Evolutionary conservation across 2,329 filamentous ascomycete genomes (phyloP).

Genomic region (Alternaria triticina): DNA sequence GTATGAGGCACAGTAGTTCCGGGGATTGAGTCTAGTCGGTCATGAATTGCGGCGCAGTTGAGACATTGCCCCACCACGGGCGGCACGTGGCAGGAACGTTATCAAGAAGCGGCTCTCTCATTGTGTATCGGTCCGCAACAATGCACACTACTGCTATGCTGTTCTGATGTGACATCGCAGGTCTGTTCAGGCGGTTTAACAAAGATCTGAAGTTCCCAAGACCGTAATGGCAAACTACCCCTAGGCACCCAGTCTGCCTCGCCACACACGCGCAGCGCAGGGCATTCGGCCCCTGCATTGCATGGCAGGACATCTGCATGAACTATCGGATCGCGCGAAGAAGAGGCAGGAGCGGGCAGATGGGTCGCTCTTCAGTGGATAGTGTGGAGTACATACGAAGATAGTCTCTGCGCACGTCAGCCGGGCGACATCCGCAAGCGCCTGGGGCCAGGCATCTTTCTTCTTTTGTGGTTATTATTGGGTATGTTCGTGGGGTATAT

Average conservation of each 20-base stretch:
- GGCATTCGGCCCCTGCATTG: not conserved
- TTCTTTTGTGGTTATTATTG: constrained; percentile 26
- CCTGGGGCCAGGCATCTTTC: not conserved
- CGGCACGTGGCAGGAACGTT: not conserved
- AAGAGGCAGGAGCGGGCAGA: not conserved
- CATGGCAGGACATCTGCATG: not conserved
- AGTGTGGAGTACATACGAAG: not conserved
- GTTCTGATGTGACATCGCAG: too few species aligned
- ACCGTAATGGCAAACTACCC: not conserved
- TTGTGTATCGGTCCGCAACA: not conserved
- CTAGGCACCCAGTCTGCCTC: not conserved
- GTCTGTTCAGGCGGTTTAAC: accelerated
- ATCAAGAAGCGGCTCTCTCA: not conserved
- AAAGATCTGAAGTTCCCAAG: not conserved
- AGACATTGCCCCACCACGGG: not conserved
- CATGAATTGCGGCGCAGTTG: not conserved
- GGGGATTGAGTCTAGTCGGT: not conserved
- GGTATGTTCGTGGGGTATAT: not conserved
- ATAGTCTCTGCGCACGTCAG: not conserved
- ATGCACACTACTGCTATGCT: not conserved
- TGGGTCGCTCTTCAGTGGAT: not conserved
- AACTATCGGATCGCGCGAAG: not conserved
- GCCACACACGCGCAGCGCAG: not conserved
- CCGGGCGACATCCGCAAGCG: not conserved
- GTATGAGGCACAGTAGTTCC: not conserved